A percentile compares a stretch with the other conserved stretches of the same genome.
These are phyloP conservation scores for Fusarium coicis DNA, from an alignment of 2,329 filamentous ascomycete genomes.

Conservation along the genomic window DNA sequence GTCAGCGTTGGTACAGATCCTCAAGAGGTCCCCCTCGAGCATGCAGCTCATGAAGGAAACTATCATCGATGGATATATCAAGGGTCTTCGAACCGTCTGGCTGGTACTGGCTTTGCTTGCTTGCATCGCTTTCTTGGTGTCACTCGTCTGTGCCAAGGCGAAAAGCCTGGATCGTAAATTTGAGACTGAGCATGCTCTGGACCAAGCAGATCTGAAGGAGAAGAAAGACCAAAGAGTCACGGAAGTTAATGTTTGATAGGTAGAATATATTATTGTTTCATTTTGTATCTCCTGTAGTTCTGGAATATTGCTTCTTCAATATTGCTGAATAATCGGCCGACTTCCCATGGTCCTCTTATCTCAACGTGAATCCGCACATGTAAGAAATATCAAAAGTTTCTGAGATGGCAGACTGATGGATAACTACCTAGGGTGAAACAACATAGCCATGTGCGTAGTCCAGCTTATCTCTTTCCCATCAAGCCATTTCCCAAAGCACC, in stretches of 20 bases:
- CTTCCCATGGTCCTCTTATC: not conserved
- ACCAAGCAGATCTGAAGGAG: not conserved
- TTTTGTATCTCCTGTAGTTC: not conserved
- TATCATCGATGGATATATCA: conserved; percentile 49
- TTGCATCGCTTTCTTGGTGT: conserved; percentile 34
- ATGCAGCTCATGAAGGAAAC: conserved; percentile 34
- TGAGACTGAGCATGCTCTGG: conserved; percentile 36
- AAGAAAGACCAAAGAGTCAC: conserved; percentile 3
- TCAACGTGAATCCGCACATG: not conserved
- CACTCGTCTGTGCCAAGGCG: conserved; percentile 26
- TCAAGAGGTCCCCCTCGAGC: conserved; percentile 54
- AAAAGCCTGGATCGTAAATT: conserved; percentile 40
- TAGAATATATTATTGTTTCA: not conserved
- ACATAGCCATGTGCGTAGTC: not conserved
- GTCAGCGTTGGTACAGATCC: conserved; percentile 63
- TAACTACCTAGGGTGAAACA: too few species aligned
- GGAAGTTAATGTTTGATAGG: conserved; percentile 20
- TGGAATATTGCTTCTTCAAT: not conserved
- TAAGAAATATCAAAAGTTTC: not conserved
- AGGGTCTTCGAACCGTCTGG: conserved; percentile 50
- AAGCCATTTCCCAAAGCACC: not conserved
- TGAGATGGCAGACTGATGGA: not conserved
- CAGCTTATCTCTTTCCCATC: not conserved
- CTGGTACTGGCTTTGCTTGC: conserved; percentile 46
- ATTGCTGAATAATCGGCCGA: not conserved